Percentiles rank a stretch among this genome's conserved stretches.
These are phyloP conservation scores for Leishmania lainsoni DNA, from an alignment of 208 protist genomes.

Conservation along the genomic window DNA sequence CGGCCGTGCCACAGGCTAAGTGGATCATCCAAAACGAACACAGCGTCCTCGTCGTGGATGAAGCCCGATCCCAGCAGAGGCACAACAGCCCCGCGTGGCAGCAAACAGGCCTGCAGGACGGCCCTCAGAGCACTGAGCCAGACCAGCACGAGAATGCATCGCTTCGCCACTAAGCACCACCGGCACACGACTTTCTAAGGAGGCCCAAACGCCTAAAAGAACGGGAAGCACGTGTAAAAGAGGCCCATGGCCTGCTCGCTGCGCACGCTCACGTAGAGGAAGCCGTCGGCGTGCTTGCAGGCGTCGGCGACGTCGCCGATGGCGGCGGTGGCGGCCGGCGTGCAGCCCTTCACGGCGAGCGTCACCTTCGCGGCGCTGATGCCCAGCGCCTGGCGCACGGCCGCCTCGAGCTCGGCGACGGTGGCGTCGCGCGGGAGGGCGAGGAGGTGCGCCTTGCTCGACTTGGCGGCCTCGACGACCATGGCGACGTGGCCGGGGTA, in stretches of 20 bases:
- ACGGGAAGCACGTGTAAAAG: background rate
- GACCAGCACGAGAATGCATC: no score
- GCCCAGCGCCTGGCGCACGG: constrained; percentile 5
- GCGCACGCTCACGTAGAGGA: constrained; percentile 16
- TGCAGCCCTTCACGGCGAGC: constrained; percentile 29
- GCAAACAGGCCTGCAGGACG: no score
- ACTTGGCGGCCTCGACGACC: constrained; percentile 24
- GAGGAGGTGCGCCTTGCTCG: constrained; percentile 26
- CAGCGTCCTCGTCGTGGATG: no score
- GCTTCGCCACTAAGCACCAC: no score
- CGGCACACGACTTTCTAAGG: no score
- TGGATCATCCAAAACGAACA: no score
- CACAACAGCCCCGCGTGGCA: no score
- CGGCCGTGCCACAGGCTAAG: no score
- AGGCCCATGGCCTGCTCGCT: background rate
- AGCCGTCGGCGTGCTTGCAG: constrained; percentile 11
- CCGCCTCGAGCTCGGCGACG: constrained; percentile 20
- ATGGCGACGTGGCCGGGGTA: constrained; percentile 25
- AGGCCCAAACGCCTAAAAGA: no score
- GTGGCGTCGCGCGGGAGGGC: constrained; percentile 26
- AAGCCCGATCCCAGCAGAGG: no score
- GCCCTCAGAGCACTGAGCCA: no score
- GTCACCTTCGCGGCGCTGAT: constrained; percentile 22
- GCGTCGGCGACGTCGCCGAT: constrained; percentile 18
- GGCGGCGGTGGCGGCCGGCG: constrained; percentile 17